phyloP scores from a whole-genome alignment of 2,329 filamentous ascomycete species.

The Sporothrix inflata region DNA sequence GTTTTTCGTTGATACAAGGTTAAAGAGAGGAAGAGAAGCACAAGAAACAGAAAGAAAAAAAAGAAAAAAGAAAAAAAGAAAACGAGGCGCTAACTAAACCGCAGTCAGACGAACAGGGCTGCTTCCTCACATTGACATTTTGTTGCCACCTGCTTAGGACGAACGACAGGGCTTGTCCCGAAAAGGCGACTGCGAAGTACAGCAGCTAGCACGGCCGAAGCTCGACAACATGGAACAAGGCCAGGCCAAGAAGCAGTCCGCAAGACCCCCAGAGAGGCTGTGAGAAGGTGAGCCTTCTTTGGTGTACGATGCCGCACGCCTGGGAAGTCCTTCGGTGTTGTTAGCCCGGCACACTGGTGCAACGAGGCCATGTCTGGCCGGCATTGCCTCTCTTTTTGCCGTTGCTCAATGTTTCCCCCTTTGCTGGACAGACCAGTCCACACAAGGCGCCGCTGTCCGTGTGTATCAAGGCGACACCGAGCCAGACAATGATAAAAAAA shows the following conservation, averaged over 20 bases:
- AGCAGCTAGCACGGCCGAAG: not conserved
- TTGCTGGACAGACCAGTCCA: not conserved
- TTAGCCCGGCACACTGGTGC: not conserved
- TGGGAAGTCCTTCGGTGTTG: not conserved
- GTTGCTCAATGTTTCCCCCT: not conserved
- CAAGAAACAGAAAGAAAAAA: too few relatives aligned
- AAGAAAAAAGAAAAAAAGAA: not conserved
- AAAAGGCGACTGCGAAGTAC: not conserved
- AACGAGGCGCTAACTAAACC: not conserved
- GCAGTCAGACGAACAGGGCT: not conserved
- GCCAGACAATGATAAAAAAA: not conserved
- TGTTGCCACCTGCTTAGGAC: conserved; percentile 3
- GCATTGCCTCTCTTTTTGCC: not conserved
- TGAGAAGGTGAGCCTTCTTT: conserved; percentile 9
- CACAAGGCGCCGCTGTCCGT: not conserved
- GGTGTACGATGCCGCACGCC: not conserved
- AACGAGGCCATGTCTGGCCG: not conserved
- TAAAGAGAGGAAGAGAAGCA: not conserved
- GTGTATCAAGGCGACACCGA: not conserved
- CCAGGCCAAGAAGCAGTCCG: not conserved
- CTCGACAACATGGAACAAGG: not conserved
- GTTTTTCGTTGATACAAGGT: not conserved
- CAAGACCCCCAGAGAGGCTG: not conserved
- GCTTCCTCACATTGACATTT: not conserved
- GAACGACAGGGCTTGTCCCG: too few relatives aligned